Evolutionary conservation across 2,329 filamentous ascomycete genomes (phyloP), one percentile per base, ranked within the genome.

Genomic region (Colletotrichum lindemuthianum): DNA sequence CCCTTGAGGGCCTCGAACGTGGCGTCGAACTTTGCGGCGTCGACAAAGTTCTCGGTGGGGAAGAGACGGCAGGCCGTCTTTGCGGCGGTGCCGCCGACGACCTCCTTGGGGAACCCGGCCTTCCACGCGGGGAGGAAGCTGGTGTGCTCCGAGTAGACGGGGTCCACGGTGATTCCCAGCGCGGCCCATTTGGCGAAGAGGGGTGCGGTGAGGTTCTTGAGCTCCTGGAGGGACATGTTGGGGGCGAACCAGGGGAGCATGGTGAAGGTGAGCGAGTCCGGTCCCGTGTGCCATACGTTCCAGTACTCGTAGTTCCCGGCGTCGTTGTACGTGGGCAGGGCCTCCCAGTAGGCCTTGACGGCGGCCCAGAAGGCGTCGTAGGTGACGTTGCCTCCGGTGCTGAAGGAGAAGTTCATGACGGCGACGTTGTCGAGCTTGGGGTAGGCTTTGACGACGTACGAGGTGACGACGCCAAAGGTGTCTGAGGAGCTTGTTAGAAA

Each of bases 391-490:
- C 36, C 51, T 16, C 59, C 51, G 32, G 50, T 47, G 36, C 71
- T 16, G 58, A 86, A 82, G 0, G 72, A 74, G 5, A 87, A 70
- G 6, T 75, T 79, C 1, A 80, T 77, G 2, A 79, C 83, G 1
- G 78, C 76, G 4, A 82, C 76, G 0, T 74, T 72, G 13, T 48
- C 45, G 2, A 71, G 71, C 60, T 83, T 79, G 1, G 77, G 73
- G 69, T 87, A 78, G 1, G 81, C 79, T 67, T 82, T 84, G 43
- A 82, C 76, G 0, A 84, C 88, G 71, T 88, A 77, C 1, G 82
- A 85, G 6, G 81, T 72, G 1, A 89, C 84, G 1, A 89, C 77
- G 2, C 79, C 87, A 67, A 84, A 89, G 16, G 80, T 88, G 16
- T 89, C 87, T 0, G 75, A 60, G 65, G 88, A 84, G 43, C 34